Conservation (phyloP, 139 green algal genomes). For the Auxenochlorella pyrenoidosa region DNA sequence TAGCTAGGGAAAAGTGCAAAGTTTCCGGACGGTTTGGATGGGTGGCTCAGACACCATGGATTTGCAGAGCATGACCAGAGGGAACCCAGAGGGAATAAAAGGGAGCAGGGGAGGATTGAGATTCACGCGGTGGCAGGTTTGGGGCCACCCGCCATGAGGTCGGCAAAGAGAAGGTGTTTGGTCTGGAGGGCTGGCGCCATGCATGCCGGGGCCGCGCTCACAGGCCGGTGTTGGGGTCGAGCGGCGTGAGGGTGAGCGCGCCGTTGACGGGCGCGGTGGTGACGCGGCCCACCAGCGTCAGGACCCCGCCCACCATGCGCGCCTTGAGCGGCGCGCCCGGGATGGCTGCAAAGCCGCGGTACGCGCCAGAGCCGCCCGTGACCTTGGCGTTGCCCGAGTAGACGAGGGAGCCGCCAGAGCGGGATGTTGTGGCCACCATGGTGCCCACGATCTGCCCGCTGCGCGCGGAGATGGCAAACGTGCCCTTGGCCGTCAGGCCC, state of each 20-base stretch:
- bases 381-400: background rate
- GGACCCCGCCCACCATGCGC: background rate
- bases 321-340: background rate
- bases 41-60: no score
- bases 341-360: constrained; percentile 31
- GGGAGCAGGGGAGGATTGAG: no score
- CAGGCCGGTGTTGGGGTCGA: background rate
- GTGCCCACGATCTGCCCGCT: background rate
- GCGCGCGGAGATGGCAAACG: background rate
- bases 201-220: background rate
- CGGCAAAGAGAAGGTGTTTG: no score
- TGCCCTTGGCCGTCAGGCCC: background rate
- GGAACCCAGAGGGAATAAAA: no score
- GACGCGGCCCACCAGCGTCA: constrained; percentile 4
- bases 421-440: background rate
- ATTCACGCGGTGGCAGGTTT: no score
- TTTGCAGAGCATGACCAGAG: no score
- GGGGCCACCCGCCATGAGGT: no score
- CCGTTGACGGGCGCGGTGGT: background rate
- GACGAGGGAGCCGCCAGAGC: background rate
- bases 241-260: background rate
- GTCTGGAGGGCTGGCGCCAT: no score
- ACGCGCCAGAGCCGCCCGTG: constrained; percentile 10
- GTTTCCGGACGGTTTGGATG: no score
- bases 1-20: no score